Evolutionary conservation across 192 early-diverging fungal species (phyloP).

Genomic region (Entomortierella parvispora): DNA sequence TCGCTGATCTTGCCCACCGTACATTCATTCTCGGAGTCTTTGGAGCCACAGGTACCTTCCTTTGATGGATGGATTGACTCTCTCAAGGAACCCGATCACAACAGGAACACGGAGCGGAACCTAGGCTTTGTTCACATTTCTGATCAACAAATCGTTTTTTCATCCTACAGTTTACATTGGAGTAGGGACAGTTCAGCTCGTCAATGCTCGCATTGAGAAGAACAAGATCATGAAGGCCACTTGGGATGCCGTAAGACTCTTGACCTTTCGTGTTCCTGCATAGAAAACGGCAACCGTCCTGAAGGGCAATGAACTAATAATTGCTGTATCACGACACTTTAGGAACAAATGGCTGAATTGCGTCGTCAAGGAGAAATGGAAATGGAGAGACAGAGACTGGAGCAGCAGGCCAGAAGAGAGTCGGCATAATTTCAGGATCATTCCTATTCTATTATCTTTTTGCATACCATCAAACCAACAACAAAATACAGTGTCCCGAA

Average conservation of each 20-base stretch:
- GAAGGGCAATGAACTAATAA: neutral
- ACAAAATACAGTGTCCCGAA: too few species aligned
- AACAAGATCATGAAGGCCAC: slow-evolving; percentile 48
- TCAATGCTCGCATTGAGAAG: slow-evolving; percentile 52
- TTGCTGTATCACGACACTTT: neutral
- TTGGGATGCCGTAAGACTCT: slow-evolving; percentile 41
- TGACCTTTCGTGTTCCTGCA: neutral
- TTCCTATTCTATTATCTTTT: too few species aligned
- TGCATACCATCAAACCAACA: too few species aligned
- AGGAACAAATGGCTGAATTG: slow-evolving; percentile 53
- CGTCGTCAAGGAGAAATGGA: slow-evolving; percentile 37
- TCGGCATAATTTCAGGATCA: slow-evolving; percentile 10
- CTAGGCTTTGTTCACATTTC: neutral
- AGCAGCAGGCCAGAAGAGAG: slow-evolving; percentile 45
- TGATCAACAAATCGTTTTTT: too few species aligned
- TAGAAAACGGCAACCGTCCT: neutral
- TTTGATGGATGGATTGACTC: too few species aligned
- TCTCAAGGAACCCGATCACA: neutral
- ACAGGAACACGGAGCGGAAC: neutral
- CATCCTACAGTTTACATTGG: slow-evolving; percentile 37
- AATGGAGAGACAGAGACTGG: slow-evolving; percentile 46
- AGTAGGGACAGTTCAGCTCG: slow-evolving; percentile 46
- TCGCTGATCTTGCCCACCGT: slow-evolving; percentile 41
- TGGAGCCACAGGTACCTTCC: slow-evolving; percentile 30
- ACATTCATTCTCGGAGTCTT: slow-evolving; percentile 47